Percentiles rank a stretch among this genome's conserved stretches.
phyloP scores from a whole-genome alignment of 495 filamentous ascomycete species.

The Tetracladium marchalianum region DNA sequence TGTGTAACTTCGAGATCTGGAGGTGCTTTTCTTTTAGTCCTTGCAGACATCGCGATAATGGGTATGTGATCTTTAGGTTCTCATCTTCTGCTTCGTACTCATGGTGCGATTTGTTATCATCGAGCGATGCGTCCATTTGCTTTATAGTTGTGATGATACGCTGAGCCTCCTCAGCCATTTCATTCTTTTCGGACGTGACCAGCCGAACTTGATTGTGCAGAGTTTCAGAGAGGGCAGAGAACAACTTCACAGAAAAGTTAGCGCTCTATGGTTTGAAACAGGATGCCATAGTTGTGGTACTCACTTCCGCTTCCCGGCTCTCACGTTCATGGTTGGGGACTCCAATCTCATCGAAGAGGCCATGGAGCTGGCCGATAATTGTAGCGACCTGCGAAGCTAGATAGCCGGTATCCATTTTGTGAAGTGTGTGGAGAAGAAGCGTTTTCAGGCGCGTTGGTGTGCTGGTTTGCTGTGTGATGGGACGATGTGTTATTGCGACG shows the following conservation, averaged over 20 bases:
- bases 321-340: slow-evolving; percentile 85
- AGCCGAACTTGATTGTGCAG: slow-evolving; percentile 72
- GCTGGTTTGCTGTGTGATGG: background rate
- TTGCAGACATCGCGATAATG: slow-evolving; percentile 68
- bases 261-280: background rate
- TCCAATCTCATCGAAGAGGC: slow-evolving; percentile 93
- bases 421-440: background rate
- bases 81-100: slow-evolving; percentile 52
- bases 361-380: slow-evolving; percentile 83
- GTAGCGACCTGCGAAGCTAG: slow-evolving; percentile 87
- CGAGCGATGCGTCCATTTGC: slow-evolving; percentile 88
- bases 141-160: slow-evolving; percentile 72
- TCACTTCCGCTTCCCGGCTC: slow-evolving; percentile 72
- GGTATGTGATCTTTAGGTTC: slow-evolving; percentile 65
- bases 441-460: background rate
- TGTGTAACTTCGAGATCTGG: slow-evolving; percentile 68
- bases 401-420: slow-evolving; percentile 84
- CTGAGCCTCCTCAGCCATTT: slow-evolving; percentile 78
- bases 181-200: slow-evolving; percentile 78
- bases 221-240: slow-evolving; percentile 77
- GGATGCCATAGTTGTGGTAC: slow-evolving; percentile 10
- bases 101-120: slow-evolving; percentile 56
- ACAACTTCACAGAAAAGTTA: slow-evolving; percentile 50
- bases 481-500: background rate
- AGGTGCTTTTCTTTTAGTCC: slow-evolving; percentile 76